Conservation (phyloP, 2,329 filamentous ascomycete genomes). For the Xylariaceae sp. region DNA sequence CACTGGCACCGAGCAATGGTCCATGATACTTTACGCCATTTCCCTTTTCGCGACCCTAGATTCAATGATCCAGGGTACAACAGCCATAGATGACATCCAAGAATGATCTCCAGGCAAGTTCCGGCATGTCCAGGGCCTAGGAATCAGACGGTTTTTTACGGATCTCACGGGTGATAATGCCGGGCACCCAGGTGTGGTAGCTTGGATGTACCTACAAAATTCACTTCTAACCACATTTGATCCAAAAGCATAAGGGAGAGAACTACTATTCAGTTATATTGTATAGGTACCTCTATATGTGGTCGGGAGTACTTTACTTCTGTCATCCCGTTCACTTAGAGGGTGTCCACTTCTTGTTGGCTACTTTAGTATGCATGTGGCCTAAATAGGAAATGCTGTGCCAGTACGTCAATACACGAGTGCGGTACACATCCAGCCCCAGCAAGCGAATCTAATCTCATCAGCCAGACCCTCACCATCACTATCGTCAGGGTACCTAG, state of each 20-base stretch:
- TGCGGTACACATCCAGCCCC: too few relatives aligned
- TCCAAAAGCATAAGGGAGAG: not conserved
- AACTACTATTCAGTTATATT: too few relatives aligned
- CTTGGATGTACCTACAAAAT: not conserved
- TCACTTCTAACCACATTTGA: not conserved
- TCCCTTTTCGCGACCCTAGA: not conserved
- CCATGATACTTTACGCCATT: not conserved
- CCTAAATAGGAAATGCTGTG: conserved; percentile 36
- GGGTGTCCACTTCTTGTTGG: conserved; percentile 33
- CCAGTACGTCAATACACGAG: conserved; percentile 8
- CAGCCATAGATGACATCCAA: conserved; percentile 7
- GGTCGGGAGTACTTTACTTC: too few relatives aligned
- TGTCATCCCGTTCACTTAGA: too few relatives aligned
- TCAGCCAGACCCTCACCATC: not conserved
- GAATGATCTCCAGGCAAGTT: conserved; percentile 14
- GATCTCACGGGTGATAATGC: not conserved
- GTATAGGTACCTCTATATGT: too few relatives aligned
- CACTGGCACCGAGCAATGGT: not conserved
- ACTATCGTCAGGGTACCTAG: too few relatives aligned
- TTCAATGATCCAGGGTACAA: conserved; percentile 1
- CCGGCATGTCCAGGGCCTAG: conserved; percentile 3
- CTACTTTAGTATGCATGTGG: conserved; percentile 32
- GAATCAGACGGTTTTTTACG: too few relatives aligned
- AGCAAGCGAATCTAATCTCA: conserved; percentile 2
- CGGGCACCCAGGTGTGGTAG: not conserved